Evolutionary conservation across 2,329 filamentous ascomycete species (phyloP), one percentile per base, ranked within the genome.

Genomic region (Aureobasidium subglaciale): DNA sequence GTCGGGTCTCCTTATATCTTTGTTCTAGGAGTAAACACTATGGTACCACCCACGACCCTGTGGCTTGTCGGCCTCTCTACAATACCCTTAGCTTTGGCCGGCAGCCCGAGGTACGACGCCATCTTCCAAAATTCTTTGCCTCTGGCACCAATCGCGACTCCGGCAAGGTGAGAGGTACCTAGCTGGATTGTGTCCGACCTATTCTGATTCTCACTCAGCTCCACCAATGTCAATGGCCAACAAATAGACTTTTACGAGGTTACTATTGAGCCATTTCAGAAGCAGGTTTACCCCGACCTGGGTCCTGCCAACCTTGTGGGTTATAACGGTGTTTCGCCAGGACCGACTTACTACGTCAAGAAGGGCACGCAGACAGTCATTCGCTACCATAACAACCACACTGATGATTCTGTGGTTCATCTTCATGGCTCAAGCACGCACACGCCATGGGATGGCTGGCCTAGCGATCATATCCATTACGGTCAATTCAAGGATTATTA

Each of bases 401-500:
- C 67, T 13, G 64, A 65, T 4, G 68, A 71, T 30, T 75, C 70
- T 40, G 73, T 74, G 2, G 72, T 79, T 11, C 78, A 81, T 66
- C 69, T 81, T 13, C 78, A 81, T 58, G 78, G 79, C 1, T 78
- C 76, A 5, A 77, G 70, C 30, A 54, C 65, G 50, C 68, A 73
- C 32, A 68, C 74, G 7, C 73, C 74, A 6, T 78, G 74, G 54
- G 77, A 79, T 60, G 78, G 78, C 0, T 82, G 78, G 78, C 78
- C 79, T 2, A 73, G 74, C 43, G 80, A 83, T 59, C 68, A 72
- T 16, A 76, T 78, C 1, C 42, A 66, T 0, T 73, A 75, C 0
- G 78, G 79, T 1, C 68, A 83, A 61, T 81, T 76, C 67, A 83
- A 84, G 65, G 81, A 83, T 59, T 83, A 84, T 64, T 84, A 82